Evolutionary conservation across 1,139 yeast genomes (phyloP), one percentile per base, ranked within the genome.

Genomic region (Blastobotrys elegans): DNA sequence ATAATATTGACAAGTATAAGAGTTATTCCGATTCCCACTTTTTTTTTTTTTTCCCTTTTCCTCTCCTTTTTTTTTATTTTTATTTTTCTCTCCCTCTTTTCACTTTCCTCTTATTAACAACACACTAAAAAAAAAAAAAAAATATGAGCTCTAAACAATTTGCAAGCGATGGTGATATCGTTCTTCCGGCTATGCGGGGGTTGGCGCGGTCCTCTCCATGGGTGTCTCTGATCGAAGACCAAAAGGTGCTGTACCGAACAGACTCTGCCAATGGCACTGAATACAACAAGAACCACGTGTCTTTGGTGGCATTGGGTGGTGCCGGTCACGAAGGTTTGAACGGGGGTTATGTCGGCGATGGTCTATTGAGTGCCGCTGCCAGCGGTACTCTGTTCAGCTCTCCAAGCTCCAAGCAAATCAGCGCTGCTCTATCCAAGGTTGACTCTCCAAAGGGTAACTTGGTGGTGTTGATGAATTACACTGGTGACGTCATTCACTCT

Each of bases 251-350:
- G 11, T 84, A 73, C 68, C 50, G 54, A 38, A 55, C 55, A 22
- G 48, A 43, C 24, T 47, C 58, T 3, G 51, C 50, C 36, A 32
- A 47, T 26, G 48, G 45, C 46, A 37, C 47, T 14, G 45, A 41
- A 17, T 54, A 51, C 43, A 46, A 50, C 31, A 40, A 47, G 53
- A 35, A 60, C 41, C 53, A 61, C 50, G 55, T 89, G 40, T 76
- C 88, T 3, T 59, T 90, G 46, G 70, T 90, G 24, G 82, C 96
- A 40, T 96, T 97, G 49, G 97, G 97, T 48, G 97, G 97, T 27
- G 82, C 92, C 8, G 97, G 97, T 33, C 97, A 90, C 63, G 97
- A 90, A 66, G 97, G 97, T 27, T 74, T 90, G 7, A 96, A 89
- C 62, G 92, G 86, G 4, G 97, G 96, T 0, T 89, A 80, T 62